Base-by-base conservation (phyloP, 441 rosid species). In the Capsella rubella region DNA sequence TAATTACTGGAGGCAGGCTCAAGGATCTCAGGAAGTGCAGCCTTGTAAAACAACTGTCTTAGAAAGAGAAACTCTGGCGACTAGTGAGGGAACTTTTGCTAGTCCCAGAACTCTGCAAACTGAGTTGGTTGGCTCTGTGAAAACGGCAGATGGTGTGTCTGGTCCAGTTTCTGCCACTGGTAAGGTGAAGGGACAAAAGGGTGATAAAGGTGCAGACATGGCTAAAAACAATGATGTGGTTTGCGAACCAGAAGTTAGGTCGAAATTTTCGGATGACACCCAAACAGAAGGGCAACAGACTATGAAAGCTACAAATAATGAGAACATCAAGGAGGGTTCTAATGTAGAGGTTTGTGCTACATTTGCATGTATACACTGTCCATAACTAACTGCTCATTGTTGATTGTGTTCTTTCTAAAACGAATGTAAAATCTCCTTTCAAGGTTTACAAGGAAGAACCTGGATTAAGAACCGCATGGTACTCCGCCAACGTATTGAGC, bases 371-470 rank as follows among this genome's bases (percentile, higher is more conserved):
- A 18, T 52, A 56, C 49, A 52, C 43, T 21, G 7, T 14, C 34
- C 47, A 54, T 32, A 27, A 37, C 29, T 55, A 49, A 52, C 42
- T 21, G 34, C 12, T 50, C 12, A 16, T 35, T 12, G 59, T 47
- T 31, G 63, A 46, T 69, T 56, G 54, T 70, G 47, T 55, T 69
- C n/a, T 45, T 42, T 57, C 18, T 58, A 25, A 71, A 35, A 71
- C 31, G 25, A 49, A 54, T 54, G 45, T 47, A 35, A 43, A 54
- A 7, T 43, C 25, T 35, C 60, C 40, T 51, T 11, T 5, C 42
- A 72, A 96, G 99, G 96, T 93, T 83, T 90, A 85, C 78, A 91
- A 89, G 83, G 91, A 89, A 75, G 92, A 88, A 15, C 73, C 74
- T 82, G 89, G 86, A 71, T 78, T 78, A 65, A 88, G 83, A 84